Percentiles rank a stretch among this genome's conserved stretches.
Conservation (phyloP, 441 rosid genomes). For the Corymbia citriodora region DNA sequence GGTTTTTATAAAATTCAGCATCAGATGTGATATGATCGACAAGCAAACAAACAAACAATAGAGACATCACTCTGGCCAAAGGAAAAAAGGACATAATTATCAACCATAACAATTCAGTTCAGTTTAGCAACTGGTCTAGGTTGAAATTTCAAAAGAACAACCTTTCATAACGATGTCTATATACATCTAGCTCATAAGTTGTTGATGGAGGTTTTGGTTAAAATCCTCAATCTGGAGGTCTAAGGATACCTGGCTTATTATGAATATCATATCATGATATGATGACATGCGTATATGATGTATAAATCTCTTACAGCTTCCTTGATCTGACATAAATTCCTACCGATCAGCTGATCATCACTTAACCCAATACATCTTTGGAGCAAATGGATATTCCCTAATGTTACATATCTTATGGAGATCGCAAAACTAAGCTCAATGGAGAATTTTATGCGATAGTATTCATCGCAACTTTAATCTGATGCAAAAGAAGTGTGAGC, state of each 20-base stretch:
- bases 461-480: too few relatives aligned
- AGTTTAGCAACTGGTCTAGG: accelerated
- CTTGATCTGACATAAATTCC: too few relatives aligned
- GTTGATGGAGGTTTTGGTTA: background rate
- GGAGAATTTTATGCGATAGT: too few relatives aligned
- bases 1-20: background rate
- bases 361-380: too few relatives aligned
- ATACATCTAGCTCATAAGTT: background rate
- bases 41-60: background rate
- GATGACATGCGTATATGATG: background rate
- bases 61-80: background rate
- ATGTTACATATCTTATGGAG: background rate
- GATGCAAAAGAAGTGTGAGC: too few relatives aligned
- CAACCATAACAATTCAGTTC: background rate
- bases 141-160: too few relatives aligned
- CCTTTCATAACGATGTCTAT: too few relatives aligned
- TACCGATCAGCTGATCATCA: too few relatives aligned
- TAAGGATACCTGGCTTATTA: too few relatives aligned
- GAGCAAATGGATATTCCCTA: background rate
- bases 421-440: background rate
- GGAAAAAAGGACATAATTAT: background rate
- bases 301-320: background rate
- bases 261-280: too few relatives aligned
- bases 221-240: background rate
- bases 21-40: background rate